Conservation (phyloP, 116 monocot species). For the Papilionanthe hybrid region DNA sequence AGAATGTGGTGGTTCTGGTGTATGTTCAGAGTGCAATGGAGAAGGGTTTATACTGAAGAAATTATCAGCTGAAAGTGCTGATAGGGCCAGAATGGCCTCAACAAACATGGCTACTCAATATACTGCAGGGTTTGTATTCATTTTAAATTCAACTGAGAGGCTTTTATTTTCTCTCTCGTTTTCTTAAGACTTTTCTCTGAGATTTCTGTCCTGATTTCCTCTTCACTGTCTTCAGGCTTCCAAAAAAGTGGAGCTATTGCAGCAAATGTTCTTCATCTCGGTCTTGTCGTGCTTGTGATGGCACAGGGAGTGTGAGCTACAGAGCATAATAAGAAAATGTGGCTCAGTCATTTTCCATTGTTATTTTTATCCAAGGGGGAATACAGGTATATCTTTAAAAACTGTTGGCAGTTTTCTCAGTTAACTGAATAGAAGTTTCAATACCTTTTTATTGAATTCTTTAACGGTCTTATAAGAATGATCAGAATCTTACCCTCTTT, state of each 20-base stretch:
- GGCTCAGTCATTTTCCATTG: no score
- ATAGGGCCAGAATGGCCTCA: constrained; percentile 67
- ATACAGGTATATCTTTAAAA: no score
- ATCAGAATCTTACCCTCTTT: no score
- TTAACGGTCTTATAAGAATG: no score
- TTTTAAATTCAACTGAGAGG: not conserved
- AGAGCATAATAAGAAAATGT: no score
- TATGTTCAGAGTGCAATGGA: constrained; percentile 80
- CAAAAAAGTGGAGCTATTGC: constrained; percentile 93
- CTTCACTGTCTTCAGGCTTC: constrained; percentile 49
- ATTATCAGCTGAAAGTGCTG: constrained; percentile 64
- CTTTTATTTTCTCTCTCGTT: not conserved
- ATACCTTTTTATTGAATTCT: no score
- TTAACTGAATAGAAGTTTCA: no score
- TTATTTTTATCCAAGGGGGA: no score
- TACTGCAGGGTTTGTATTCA: constrained; percentile 59
- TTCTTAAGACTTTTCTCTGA: not conserved
- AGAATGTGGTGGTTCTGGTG: constrained; percentile 85
- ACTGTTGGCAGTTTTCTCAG: no score
- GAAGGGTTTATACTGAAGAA: constrained; percentile 87
- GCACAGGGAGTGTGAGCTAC: constrained; percentile 10
- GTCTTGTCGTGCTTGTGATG: constrained; percentile 61
- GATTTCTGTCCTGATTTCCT: not conserved
- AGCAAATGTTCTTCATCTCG: constrained; percentile 74
- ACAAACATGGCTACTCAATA: constrained; percentile 81